Base-by-base conservation (phyloP, 805 yeast species). In the Ogataea saltuana region DNA sequence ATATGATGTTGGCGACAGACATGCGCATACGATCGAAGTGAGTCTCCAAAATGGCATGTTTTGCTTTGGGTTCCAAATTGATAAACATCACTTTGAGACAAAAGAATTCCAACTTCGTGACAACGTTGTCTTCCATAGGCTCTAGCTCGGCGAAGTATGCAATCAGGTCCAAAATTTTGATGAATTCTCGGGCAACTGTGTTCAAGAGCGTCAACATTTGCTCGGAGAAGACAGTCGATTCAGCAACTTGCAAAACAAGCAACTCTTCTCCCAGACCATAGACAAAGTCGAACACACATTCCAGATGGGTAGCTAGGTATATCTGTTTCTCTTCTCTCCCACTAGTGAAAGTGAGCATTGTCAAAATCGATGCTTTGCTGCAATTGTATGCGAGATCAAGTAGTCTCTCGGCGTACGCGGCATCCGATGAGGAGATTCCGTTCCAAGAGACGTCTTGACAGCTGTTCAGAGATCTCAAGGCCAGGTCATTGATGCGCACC, bases 71-170 rank as follows among this genome's bases (percentile, higher is more conserved):
- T 17, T 59, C 53, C 1, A 47, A 42, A n/a, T 68, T 71, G 18
- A 58, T 51, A 49, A 77, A 80, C 1, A 81, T 56, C 1, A 72
- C 51, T 23, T 59, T 60, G 6, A 70, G 51, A 6, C 74, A 61
- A 18, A 79, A 58, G 51, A 78, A 84, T 46, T 83, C 87, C 21
- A 86, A 53, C 48, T 74, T 76, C 0, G 88, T 80, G 8, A 83
- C 55, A 0, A 74, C 54, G 3, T 65, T 68, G 29, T 84, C 90
- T 41, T 79, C 78, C 30, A 71, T 39, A 31, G 53, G 51, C 7
- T 44, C 39, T 1, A 4, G 7, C 7, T 29, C 26, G 6, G 56
- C 41, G 28, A 48, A 60, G 2, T 17, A 31, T 4, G 58, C 42
- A 2, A 65, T 28, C 17, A 54, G 49, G 8, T 45, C 46, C 17